phyloP scores from a whole-genome alignment of 345 rosid genomes.

The Bruguiera gymnorhiza region DNA sequence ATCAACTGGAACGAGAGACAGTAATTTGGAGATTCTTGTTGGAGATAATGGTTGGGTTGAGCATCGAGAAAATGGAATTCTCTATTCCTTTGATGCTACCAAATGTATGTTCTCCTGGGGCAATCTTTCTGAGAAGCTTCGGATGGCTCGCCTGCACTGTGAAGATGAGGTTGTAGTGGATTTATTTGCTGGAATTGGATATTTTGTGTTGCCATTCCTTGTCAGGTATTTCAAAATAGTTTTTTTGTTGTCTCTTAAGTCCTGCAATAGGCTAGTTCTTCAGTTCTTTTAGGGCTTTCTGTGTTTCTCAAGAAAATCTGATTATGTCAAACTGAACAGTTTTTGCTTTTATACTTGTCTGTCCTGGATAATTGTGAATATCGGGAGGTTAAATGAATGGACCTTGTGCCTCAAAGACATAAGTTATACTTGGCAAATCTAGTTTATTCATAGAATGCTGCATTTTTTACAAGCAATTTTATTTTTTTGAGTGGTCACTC shows the following conservation, averaged over 20 bases:
- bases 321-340: background rate
- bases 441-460: background rate
- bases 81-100: conserved; percentile 86
- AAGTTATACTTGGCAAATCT: no score
- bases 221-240: conserved; percentile 51
- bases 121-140: conserved; percentile 93
- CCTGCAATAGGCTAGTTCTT: conserved; percentile 4
- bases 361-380: background rate
- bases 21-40: conserved; percentile 72
- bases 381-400: background rate
- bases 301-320: background rate
- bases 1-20: conserved; percentile 73
- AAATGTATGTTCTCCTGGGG: conserved; percentile 99
- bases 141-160: conserved; percentile 68
- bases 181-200: conserved; percentile 92
- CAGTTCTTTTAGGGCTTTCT: background rate
- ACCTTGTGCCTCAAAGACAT: no score
- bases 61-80: conserved; percentile 79
- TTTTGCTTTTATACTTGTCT: background rate
- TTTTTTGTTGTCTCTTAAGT: background rate
- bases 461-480: background rate
- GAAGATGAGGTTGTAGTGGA: conserved; percentile 70
- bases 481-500: no score
- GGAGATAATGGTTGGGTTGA: conserved; percentile 92
- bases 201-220: conserved; percentile 82